Percentiles rank a stretch among this genome's conserved stretches.
phyloP scores from a whole-genome alignment of 768 basidiomycete species.

The Boletus rubescentipes region DNA sequence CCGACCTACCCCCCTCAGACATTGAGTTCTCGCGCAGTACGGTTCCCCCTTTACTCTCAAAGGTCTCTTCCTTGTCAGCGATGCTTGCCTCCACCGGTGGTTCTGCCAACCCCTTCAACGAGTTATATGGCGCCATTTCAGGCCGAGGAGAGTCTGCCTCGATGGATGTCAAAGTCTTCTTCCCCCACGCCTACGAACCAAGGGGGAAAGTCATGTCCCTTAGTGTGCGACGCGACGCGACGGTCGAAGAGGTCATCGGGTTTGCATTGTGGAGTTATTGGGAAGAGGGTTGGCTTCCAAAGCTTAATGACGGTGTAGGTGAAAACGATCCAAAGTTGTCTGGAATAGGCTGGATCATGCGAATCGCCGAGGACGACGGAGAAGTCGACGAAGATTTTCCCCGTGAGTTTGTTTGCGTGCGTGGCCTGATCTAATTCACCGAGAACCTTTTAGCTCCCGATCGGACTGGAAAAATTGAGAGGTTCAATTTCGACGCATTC shows the following conservation, averaged over 20 bases:
- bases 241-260: slow-evolving; percentile 94
- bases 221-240: slow-evolving; percentile 82
- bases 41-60: slow-evolving; percentile 42
- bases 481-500: slow-evolving; percentile 89
- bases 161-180: slow-evolving; percentile 73
- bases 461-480: slow-evolving; percentile 77
- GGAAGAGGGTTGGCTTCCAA: slow-evolving; percentile 83
- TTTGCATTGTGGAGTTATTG: slow-evolving; percentile 91
- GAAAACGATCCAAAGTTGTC: slow-evolving; percentile 69
- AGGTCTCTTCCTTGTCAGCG: slow-evolving; percentile 65
- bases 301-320: slow-evolving; percentile 63
- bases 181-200: slow-evolving; percentile 73
- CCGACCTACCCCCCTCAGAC: slow-evolving; percentile 16
- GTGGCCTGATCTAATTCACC: neutral
- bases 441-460: slow-evolving; percentile 71
- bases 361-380: slow-evolving; percentile 95
- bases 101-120: slow-evolving; percentile 80
- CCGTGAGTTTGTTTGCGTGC: slow-evolving; percentile 52
- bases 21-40: slow-evolving; percentile 53
- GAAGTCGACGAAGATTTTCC: slow-evolving; percentile 99
- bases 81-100: slow-evolving; percentile 69
- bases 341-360: slow-evolving; percentile 87
- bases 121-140: slow-evolving; percentile 82
- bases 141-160: slow-evolving; percentile 68
- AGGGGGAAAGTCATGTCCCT: slow-evolving; percentile 63